A percentile compares a stretch with the other conserved stretches of the same genome.
Evolutionary conservation across 2,329 filamentous ascomycete species (phyloP).

Genomic region (Trichophyton equinum): DNA sequence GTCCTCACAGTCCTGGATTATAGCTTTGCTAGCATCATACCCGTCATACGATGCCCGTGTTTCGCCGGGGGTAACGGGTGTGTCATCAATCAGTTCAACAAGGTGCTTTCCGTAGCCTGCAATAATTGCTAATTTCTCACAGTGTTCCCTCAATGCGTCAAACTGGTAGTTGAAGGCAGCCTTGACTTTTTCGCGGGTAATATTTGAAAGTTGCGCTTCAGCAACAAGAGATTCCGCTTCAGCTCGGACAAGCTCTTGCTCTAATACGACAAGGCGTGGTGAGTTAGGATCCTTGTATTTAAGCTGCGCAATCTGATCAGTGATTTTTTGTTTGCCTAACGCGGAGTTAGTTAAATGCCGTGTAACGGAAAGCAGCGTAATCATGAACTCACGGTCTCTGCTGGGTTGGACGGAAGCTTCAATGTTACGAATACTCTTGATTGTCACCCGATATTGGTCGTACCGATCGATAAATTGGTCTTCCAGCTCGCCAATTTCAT

Average conservation of each 20-base stretch:
- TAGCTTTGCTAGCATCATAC: conserved; percentile 94
- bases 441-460: conserved; percentile 96
- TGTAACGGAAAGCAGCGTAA: neutral
- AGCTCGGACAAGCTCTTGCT: conserved; percentile 95
- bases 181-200: conserved; percentile 98
- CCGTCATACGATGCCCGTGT: conserved; percentile 92
- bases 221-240: conserved; percentile 98
- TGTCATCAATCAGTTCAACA: conserved; percentile 92
- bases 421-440: conserved; percentile 99
- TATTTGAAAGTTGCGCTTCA: conserved; percentile 96
- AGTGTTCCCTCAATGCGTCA: conserved; percentile 91
- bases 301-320: conserved; percentile 93
- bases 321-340: conserved; percentile 94
- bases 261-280: conserved; percentile 90
- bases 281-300: conserved; percentile 99
- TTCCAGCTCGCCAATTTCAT: conserved; percentile 96
- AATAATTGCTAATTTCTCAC: conserved; percentile 96
- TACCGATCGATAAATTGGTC: conserved; percentile 98
- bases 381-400: conserved; percentile 65
- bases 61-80: conserved; percentile 91
- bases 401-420: conserved; percentile 97
- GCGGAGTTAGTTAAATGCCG: neutral
- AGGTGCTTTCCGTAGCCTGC: conserved; percentile 96
- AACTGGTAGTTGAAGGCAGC: conserved; percentile 97
- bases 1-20: conserved; percentile 98